Conservation (phyloP, 805 yeast species). For the Scheffersomyces lignosus region DNA sequence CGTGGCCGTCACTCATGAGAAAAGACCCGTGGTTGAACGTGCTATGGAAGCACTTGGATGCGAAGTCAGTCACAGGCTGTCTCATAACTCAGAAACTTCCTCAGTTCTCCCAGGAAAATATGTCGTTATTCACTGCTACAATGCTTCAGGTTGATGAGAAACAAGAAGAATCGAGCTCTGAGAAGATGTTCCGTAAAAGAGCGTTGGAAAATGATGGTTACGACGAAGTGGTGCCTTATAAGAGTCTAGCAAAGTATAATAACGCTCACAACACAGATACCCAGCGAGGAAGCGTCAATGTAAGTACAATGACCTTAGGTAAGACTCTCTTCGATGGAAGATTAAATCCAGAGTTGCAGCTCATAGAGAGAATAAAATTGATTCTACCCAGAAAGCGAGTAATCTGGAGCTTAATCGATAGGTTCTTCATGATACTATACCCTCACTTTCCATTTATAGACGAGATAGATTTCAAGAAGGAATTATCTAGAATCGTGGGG, state of each 20-base stretch:
- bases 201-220: slow-evolving; percentile 36
- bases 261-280: background rate
- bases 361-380: slow-evolving; percentile 41
- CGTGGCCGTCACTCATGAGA: slow-evolving; percentile 38
- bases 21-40: slow-evolving; percentile 32
- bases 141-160: slow-evolving; percentile 8
- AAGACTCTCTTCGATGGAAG: slow-evolving; percentile 34
- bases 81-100: slow-evolving; percentile 12
- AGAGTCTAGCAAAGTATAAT: slow-evolving; percentile 5
- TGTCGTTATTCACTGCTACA: slow-evolving; percentile 12
- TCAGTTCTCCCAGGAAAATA: slow-evolving; percentile 23
- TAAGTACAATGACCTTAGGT: slow-evolving; percentile 24
- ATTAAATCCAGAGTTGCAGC: slow-evolving; percentile 30
- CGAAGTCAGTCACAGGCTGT: slow-evolving; percentile 14
- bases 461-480: slow-evolving; percentile 49
- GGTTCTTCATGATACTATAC: slow-evolving; percentile 60
- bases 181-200: slow-evolving; percentile 28
- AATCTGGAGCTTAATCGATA: slow-evolving; percentile 55
- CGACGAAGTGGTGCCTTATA: slow-evolving; percentile 32
- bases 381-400: slow-evolving; percentile 55
- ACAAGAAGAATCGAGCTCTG: slow-evolving; percentile 15
- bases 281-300: slow-evolving; percentile 1
- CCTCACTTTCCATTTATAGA: slow-evolving; percentile 68
- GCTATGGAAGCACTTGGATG: slow-evolving; percentile 31
- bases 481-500: slow-evolving; percentile 46